These are phyloP conservation scores for Schizochytrium sp. DNA, from an alignment of 108 stramenopile genomes.

Conservation along the genomic window DNA sequence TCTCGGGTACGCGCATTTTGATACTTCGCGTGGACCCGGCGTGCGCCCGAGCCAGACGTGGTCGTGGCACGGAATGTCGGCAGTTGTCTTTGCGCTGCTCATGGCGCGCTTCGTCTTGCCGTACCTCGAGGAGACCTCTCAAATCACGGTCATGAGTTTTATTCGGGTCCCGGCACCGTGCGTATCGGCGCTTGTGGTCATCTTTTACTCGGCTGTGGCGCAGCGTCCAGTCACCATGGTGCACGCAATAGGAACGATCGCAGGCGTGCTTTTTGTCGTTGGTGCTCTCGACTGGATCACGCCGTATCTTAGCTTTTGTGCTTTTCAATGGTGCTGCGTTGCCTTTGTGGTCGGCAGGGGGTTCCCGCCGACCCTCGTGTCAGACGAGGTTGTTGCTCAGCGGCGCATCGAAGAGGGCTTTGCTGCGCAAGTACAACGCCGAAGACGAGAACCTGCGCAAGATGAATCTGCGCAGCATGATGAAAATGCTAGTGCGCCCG, in stretches of 20 bases:
- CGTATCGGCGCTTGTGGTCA: background rate
- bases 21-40: background rate
- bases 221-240: background rate
- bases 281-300: background rate
- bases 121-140: background rate
- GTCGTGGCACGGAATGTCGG: background rate
- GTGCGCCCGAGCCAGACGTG: background rate
- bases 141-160: background rate
- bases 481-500: too few relatives aligned
- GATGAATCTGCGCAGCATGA: background rate
- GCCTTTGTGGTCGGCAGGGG: background rate
- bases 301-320: background rate
- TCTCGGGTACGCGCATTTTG: background rate
- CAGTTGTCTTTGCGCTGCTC: background rate
- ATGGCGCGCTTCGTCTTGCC: background rate
- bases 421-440: background rate
- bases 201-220: background rate
- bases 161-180: background rate
- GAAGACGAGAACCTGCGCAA: background rate
- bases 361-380: background rate
- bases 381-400: background rate
- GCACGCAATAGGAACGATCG: background rate
- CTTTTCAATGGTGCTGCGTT: background rate
- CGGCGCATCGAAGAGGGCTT: background rate
- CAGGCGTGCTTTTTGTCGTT: background rate